Conservation (phyloP, 2,329 filamentous ascomycete genomes). For the Botrytis elliptica region DNA sequence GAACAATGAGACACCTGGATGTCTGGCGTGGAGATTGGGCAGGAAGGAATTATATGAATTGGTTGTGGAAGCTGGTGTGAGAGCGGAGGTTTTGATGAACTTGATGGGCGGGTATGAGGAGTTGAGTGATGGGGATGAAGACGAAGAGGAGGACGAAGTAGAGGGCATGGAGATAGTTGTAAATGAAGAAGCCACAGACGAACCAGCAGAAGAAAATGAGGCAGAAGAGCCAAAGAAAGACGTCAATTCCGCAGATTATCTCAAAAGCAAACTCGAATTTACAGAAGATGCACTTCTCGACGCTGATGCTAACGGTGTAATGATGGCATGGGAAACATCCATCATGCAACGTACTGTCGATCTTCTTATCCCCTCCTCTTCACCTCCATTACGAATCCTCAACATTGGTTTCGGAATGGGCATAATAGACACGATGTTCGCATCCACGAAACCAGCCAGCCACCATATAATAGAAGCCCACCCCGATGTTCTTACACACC, state of each 20-base stretch:
- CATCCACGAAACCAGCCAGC: slow-evolving; percentile 58
- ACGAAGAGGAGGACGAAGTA: slow-evolving; percentile 43
- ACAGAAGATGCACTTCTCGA: slow-evolving; percentile 68
- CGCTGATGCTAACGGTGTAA: slow-evolving; percentile 75
- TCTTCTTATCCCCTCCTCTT: slow-evolving; percentile 54
- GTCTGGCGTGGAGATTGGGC: slow-evolving; percentile 71
- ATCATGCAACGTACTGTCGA: slow-evolving; percentile 80
- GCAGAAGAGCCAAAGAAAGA: slow-evolving; percentile 32
- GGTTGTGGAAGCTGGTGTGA: slow-evolving; percentile 85
- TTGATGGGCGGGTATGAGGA: slow-evolving; percentile 79
- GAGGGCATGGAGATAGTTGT: slow-evolving; percentile 37
- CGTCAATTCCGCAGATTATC: slow-evolving; percentile 66
- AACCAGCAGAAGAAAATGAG: slow-evolving; percentile 32
- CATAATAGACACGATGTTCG: slow-evolving; percentile 77
- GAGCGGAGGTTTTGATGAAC: slow-evolving; percentile 83
- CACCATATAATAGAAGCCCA: slow-evolving; percentile 91
- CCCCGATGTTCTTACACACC: slow-evolving; percentile 68
- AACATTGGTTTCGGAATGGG: slow-evolving; percentile 93
- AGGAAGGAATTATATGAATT: slow-evolving; percentile 71
- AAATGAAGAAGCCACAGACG: slow-evolving; percentile 28
- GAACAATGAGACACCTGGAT: slow-evolving; percentile 87
- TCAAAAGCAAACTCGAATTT: slow-evolving; percentile 65
- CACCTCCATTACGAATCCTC: slow-evolving; percentile 64
- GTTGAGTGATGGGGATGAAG: slow-evolving; percentile 54
- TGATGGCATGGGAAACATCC: slow-evolving; percentile 90